Percentiles rank a stretch among this genome's conserved stretches.
Evolutionary conservation across 2,329 filamentous ascomycete species (phyloP).

Genomic region (Akanthomyces uredinophilus): DNA sequence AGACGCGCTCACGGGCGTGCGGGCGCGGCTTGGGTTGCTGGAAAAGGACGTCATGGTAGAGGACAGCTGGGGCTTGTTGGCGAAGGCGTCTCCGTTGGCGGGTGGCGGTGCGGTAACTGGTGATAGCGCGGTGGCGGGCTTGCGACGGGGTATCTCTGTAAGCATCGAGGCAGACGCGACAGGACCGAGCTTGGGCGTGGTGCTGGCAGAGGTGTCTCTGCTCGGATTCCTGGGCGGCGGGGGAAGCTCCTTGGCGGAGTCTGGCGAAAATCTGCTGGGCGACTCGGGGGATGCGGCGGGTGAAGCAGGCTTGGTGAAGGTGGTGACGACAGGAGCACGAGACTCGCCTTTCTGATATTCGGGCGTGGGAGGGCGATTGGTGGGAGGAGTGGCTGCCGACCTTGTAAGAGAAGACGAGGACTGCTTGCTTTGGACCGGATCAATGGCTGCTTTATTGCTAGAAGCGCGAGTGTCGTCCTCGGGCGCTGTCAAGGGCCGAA

Average conservation of each 20-base stretch:
- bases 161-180: background rate
- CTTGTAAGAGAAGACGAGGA: background rate
- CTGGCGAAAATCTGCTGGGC: slow-evolving; percentile 16
- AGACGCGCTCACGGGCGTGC: slow-evolving; percentile 2
- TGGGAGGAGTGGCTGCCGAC: slow-evolving; percentile 4
- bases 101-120: background rate
- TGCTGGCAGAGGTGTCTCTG: background rate
- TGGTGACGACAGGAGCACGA: slow-evolving; percentile 31
- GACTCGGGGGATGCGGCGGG: slow-evolving; percentile 41
- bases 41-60: background rate
- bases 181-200: background rate
- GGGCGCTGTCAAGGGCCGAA: slow-evolving; percentile 19
- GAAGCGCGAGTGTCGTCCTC: background rate
- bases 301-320: slow-evolving; percentile 38
- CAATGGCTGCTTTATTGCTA: slow-evolving; percentile 9
- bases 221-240: background rate
- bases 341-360: slow-evolving; percentile 43
- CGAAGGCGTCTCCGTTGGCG: background rate
- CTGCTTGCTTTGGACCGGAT: background rate
- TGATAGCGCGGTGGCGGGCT: background rate
- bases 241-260: slow-evolving; percentile 17
- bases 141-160: slow-evolving; percentile 11
- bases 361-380: slow-evolving; percentile 41
- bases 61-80: background rate
- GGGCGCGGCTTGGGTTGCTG: background rate